Percentiles rank a stretch among this genome's conserved stretches.
Evolutionary conservation across 2,329 filamentous ascomycete genomes (phyloP).

Genomic region (Chaetoscypha palmicola): DNA sequence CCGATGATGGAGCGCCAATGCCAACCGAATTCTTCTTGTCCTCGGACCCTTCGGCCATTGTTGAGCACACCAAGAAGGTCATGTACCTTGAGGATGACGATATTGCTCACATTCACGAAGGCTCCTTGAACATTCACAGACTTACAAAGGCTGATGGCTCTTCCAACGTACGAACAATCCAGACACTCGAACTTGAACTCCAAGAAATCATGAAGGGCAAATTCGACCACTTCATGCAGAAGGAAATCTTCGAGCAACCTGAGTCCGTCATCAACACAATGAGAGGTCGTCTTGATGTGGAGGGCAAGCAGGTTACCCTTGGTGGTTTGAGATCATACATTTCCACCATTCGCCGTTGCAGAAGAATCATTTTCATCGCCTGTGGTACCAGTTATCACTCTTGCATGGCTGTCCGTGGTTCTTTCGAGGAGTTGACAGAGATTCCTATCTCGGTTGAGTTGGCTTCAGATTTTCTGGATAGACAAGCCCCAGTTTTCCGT

Average conservation of each 20-base stretch:
- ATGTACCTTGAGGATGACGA: conserved; percentile 99
- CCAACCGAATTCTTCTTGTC: conserved; percentile 99
- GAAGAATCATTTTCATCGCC: conserved; percentile 97
- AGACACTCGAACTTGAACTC: conserved; percentile 96
- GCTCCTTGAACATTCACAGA: conserved; percentile 97
- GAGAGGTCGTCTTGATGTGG: conserved; percentile 92
- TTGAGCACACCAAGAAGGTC: conserved; percentile 99
- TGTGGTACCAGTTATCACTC: conserved; percentile 98
- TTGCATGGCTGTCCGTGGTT: conserved; percentile 97
- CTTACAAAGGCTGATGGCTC: conserved; percentile 94
- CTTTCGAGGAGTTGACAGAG: conserved; percentile 96
- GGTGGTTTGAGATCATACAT: conserved; percentile 96
- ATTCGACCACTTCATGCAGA: conserved; percentile 99
- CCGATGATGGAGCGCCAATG: conserved; percentile 95
- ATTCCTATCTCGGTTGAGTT: conserved; percentile 96
- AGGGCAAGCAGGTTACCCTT: conserved; percentile 90
- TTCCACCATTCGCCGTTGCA: conserved; percentile 89
- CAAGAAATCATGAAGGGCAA: conserved; percentile 99
- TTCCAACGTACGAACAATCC: conserved; percentile 94
- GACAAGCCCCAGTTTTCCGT: conserved; percentile 95
- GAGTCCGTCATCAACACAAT: conserved; percentile 99
- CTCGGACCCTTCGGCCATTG: conserved; percentile 94
- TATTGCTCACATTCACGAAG: conserved; percentile 98
- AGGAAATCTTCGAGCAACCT: conserved; percentile 99
- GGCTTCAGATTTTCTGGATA: conserved; percentile 95